Base-by-base conservation (phyloP, 2,329 filamentous ascomycete species). In the Pestalotiopsis sp. region DNA sequence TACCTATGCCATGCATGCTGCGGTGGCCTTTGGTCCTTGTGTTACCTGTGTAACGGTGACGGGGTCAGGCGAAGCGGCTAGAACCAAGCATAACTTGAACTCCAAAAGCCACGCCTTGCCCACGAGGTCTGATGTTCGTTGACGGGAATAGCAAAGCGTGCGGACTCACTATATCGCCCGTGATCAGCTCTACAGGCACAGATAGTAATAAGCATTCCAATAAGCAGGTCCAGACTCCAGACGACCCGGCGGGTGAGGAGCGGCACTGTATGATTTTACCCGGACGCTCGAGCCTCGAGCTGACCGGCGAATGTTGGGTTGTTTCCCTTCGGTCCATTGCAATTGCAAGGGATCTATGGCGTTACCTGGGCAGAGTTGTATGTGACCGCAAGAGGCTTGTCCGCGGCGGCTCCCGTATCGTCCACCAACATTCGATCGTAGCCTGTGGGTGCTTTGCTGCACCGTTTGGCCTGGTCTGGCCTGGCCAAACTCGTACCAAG, bases 21-120 rank as follows among this genome's bases (percentile, higher is more conserved):
- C 23, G 57, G 41, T 36, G 20, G 39, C n/a, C 61, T 36, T 64
- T 64, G 39, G 20, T 14, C 17, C n/a, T 31, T 45, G 61, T 49
- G 61, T 64, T 49, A 64, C 49, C 17, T 56, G 63, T 57, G 63
- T 57, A 36, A 66, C 63, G 31, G 63, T 38, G 49, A 56, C 27
- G 27, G 52, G 41, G 41, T 65, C 45, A 31, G 23, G 27, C 25
- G 63, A 45, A 57, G 63, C 63, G 41, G 63, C 49, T 66, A 66
- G 52, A 66, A 25, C 41, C 41, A 38, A 31, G 11, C 57, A 45
- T 38, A 25, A 36, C 13, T 45, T 13, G 12, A 31, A 25, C 6
- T 38, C 17, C 25, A 27, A 31, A 17, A 12, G 57, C 25, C 45
- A 52, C n/a, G 45, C 20, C n/a, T 20, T 52, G 45, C 45, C 45